These are phyloP conservation scores for Ogataea salicorniae DNA, from an alignment of 805 yeast species.

Conservation along the genomic window DNA sequence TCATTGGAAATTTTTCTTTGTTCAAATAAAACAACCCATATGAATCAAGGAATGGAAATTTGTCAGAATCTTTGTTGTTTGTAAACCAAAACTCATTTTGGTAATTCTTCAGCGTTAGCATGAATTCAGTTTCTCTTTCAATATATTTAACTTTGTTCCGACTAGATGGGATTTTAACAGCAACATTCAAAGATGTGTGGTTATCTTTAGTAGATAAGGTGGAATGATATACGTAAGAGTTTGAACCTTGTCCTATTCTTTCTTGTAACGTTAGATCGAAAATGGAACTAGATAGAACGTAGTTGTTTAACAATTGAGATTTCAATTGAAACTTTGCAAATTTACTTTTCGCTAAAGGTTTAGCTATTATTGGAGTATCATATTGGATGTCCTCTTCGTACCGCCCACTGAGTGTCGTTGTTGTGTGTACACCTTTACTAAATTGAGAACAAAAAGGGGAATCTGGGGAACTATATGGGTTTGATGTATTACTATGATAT, in stretches of 20 bases:
- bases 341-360: too few species aligned
- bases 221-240: slow-evolving; percentile 25
- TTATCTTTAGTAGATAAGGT: slow-evolving; percentile 10
- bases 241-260: slow-evolving; percentile 27
- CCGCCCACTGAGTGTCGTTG: neutral
- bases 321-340: slow-evolving; percentile 6
- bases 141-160: slow-evolving; percentile 20
- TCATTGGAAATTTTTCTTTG: slow-evolving; percentile 20
- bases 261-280: slow-evolving; percentile 17
- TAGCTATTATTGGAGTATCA: too few species aligned
- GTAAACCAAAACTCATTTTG: slow-evolving; percentile 13
- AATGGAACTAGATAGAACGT: slow-evolving; percentile 15
- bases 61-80: neutral
- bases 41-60: slow-evolving; percentile 25
- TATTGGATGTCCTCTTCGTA: slow-evolving; percentile 5
- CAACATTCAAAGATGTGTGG: slow-evolving; percentile 12
- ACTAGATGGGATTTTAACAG: slow-evolving; percentile 28
- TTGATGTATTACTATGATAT: neutral
- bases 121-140: slow-evolving; percentile 24
- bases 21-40: slow-evolving; percentile 26
- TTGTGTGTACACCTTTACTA: neutral
- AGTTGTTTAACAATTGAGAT: slow-evolving; percentile 11
- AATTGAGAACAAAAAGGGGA: slow-evolving; percentile 2
- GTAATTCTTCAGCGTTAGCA: slow-evolving; percentile 17
- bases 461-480: slow-evolving; percentile 11